phyloP scores from a whole-genome alignment of 257 asterid genomes.

The Forsythia viridissima region DNA sequence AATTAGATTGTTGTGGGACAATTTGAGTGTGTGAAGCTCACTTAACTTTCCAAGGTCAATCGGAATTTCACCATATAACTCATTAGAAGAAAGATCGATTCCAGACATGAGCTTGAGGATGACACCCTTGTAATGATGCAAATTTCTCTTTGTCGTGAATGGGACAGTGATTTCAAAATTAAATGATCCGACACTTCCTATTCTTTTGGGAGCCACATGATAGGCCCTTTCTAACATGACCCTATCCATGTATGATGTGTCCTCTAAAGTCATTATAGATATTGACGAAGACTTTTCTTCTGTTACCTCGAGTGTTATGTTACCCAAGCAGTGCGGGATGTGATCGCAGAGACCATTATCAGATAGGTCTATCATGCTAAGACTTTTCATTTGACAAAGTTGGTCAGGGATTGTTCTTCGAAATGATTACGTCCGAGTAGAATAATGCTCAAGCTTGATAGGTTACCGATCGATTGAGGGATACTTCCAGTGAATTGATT shows the following conservation, averaged over 20 bases:
- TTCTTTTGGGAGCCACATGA: neutral
- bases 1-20: slow-evolving; percentile 2
- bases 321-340: slow-evolving; percentile 4
- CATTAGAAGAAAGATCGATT: slow-evolving; percentile 17
- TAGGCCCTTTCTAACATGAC: neutral
- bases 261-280: accelerated
- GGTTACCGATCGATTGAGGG: neutral
- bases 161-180: neutral
- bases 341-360: neutral
- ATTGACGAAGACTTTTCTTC: no score
- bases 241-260: neutral
- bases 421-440: neutral
- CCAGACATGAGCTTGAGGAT: slow-evolving; percentile 2
- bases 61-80: slow-evolving; percentile 7
- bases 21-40: neutral
- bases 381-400: neutral
- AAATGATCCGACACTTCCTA: neutral
- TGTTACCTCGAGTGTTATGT: neutral
- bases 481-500: neutral
- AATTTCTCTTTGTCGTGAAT: slow-evolving; percentile 12
- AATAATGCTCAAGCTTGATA: neutral
- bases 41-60: slow-evolving; percentile 6
- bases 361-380: slow-evolving; percentile 16
- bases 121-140: neutral
- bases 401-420: neutral